Conservation (phyloP, 1,284 basidiomycete genomes). For the Apiotrichum montevideense region DNA sequence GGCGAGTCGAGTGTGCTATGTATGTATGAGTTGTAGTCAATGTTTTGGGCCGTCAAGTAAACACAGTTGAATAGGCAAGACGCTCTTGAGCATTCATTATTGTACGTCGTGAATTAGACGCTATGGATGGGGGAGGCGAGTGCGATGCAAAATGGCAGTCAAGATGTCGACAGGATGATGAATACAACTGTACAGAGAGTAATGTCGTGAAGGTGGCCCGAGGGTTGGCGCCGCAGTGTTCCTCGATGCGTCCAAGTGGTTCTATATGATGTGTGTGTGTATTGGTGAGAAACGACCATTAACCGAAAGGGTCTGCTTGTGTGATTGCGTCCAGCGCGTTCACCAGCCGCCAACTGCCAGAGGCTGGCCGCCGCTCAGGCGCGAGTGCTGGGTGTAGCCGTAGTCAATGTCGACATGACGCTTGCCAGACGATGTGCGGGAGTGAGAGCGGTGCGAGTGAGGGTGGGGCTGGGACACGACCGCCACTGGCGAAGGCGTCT, state of each 20-base stretch:
- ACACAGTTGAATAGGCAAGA: background rate
- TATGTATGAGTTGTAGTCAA: background rate
- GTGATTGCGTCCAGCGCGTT: slow-evolving; percentile 1
- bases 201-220: background rate
- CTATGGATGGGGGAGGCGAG: slow-evolving; percentile 5
- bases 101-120: slow-evolving; percentile 3
- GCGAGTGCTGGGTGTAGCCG: slow-evolving; percentile 7
- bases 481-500: slow-evolving; percentile 42
- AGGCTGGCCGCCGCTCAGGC: slow-evolving; percentile 7
- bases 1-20: background rate
- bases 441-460: background rate
- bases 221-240: background rate
- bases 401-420: slow-evolving; percentile 13
- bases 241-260: background rate
- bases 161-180: slow-evolving; percentile 14
- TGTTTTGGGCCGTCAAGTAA: background rate
- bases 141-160: slow-evolving; percentile 12
- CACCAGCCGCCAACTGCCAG: slow-evolving; percentile 17
- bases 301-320: background rate
- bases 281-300: background rate
- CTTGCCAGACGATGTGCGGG: slow-evolving; percentile 4
- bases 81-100: slow-evolving; percentile 6
- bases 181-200: slow-evolving; percentile 19
- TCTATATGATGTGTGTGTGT: slow-evolving; percentile 2
- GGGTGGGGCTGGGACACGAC: slow-evolving; percentile 14